Base-by-base conservation (phyloP, 352 stramenopile species). In the Phytophthora agathidicida region DNA sequence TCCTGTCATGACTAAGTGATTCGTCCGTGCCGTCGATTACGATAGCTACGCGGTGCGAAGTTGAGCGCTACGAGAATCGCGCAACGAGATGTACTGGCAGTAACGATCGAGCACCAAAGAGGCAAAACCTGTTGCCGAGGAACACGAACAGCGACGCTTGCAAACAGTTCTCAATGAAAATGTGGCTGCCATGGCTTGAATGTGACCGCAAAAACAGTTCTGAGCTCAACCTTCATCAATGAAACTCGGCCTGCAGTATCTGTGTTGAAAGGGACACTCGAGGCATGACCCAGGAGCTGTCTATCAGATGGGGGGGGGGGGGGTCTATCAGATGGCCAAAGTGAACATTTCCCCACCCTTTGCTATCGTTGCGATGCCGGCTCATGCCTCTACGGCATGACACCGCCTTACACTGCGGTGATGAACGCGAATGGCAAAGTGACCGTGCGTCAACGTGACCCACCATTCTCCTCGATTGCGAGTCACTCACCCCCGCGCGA, bases 191-290 rank as follows among this genome's bases (percentile, higher is more conserved):
- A n/a, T 47, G 23, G 7, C 5, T 31, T 24, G 24, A 33, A 2
- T 33, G 7, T 36, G 38, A 41, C 26, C 43, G n/a, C n/a, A 42
- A 48, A 61, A 61, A 61, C 42, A 61, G 42, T 42, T 53, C 41
- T 10, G 9, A 36, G 13, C 16, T 53, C 33, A 39, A 51, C 7
- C n/a, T n/a, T n/a, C n/a, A n/a, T n/a, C n/a, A n/a, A n/a, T n/a
- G n/a, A n/a, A n/a, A n/a, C n/a, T n/a, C n/a, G n/a, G n/a, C n/a
- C n/a, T n/a, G n/a, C n/a, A n/a, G n/a, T n/a, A n/a, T n/a, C n/a
- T n/a, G n/a, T n/a, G n/a, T 23, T 9, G 49, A 47, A 31, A 45
- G 22, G 39, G 22, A 35, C 50, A 52, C 7, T 43, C n/a, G 45
- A 16, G 23, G 31, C 24, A 17, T 19, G 26, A 36, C 16, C 39